A percentile compares a stretch with the other conserved stretches of the same genome.
Conservation (phyloP, 768 basidiomycete genomes). For the Strobilomyces dryophilus region DNA sequence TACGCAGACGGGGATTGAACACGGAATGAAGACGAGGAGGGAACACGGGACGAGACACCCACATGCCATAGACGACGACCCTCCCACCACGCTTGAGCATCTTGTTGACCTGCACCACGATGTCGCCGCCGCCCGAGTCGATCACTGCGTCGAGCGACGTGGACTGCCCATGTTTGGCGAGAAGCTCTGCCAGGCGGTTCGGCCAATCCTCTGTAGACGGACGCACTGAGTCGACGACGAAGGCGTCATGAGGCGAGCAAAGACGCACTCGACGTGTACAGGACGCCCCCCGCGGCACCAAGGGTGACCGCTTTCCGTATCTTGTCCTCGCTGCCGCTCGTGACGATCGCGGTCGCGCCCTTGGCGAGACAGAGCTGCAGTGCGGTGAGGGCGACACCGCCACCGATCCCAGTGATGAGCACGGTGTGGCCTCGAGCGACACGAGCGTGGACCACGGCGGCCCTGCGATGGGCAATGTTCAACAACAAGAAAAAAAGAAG, state of each 20-base stretch:
- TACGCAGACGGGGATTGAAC: conserved; percentile 26
- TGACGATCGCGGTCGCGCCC: conserved; percentile 80
- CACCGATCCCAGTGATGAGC: conserved; percentile 79
- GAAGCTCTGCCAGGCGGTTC: conserved; percentile 38
- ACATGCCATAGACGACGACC: conserved; percentile 69
- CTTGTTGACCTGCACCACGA: conserved; percentile 46
- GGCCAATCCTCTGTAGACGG: conserved; percentile 47
- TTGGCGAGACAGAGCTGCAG: conserved; percentile 72
- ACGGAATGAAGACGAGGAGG: conserved; percentile 2
- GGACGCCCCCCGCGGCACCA: conserved; percentile 75
- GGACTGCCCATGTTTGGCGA: conserved; percentile 32
- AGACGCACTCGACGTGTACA: conserved; percentile 60
- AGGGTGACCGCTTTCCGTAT: conserved; percentile 59
- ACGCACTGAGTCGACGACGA: background rate
- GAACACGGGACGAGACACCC: background rate
- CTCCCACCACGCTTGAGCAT: conserved; percentile 54
- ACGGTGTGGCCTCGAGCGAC: conserved; percentile 65
- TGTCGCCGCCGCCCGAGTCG: conserved; percentile 68
- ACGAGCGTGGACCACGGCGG: conserved; percentile 58
- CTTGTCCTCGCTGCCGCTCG: conserved; percentile 67
- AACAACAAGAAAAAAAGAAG: background rate
- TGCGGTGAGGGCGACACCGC: conserved; percentile 76
- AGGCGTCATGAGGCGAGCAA: background rate
- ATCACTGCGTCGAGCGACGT: conserved; percentile 54
- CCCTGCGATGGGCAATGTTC: conserved; percentile 38